Percentiles rank a stretch among this genome's conserved stretches.
These are phyloP conservation scores for Smithsoniella earleae DNA, from an alignment of 163 green algal genomes.

Conservation along the genomic window DNA sequence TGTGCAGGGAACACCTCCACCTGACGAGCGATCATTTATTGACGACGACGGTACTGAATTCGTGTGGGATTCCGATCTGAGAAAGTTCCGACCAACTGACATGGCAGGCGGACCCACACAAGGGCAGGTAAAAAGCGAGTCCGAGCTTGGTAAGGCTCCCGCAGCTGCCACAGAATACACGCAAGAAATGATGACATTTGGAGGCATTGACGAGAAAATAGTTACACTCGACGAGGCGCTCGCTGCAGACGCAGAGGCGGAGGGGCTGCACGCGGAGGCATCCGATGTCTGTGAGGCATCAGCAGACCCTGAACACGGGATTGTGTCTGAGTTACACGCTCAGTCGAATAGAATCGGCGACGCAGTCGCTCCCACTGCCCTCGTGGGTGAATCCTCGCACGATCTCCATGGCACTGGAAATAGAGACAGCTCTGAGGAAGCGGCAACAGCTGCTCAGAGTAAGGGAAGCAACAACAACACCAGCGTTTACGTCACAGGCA, in stretches of 20 bases:
- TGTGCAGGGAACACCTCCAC: background rate
- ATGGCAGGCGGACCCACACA: slow-evolving; percentile 37
- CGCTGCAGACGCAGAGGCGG: background rate
- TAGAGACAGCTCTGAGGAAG: no score
- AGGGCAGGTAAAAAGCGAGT: background rate
- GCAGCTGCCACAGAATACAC: slow-evolving; percentile 9
- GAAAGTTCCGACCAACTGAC: slow-evolving; percentile 52
- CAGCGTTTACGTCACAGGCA: slow-evolving; percentile 83
- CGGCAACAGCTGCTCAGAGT: no score
- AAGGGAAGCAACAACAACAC: slow-evolving; percentile 81
- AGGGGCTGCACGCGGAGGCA: background rate
- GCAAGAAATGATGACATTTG: slow-evolving; percentile 15
- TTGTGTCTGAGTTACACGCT: no score
- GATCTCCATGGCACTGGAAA: no score
- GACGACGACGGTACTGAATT: slow-evolving; percentile 62
- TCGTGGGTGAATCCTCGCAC: no score
- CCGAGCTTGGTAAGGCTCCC: slow-evolving; percentile 19
- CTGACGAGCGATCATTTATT: slow-evolving; percentile 57
- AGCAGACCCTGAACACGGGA: background rate
- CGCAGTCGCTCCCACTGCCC: background rate
- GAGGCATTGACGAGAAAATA: background rate
- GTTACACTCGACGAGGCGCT: background rate
- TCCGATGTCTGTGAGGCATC: no score
- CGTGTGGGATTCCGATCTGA: slow-evolving; percentile 46
- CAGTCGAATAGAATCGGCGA: background rate